These are phyloP conservation scores for Gossypium gossypioides DNA, from an alignment of 441 rosid genomes.

Conservation along the genomic window DNA sequence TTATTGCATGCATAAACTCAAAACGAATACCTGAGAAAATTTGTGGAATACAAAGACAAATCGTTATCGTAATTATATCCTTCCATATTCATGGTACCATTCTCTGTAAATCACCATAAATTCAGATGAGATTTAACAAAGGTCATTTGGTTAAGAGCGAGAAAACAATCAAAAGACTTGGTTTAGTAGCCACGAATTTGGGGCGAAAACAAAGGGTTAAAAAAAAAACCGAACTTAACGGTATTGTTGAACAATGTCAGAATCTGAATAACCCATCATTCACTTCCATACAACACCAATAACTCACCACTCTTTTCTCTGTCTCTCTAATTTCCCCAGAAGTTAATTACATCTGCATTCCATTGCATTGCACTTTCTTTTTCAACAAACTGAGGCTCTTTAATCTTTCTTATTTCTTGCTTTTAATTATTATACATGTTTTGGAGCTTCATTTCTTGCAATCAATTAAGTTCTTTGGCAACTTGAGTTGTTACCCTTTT, in stretches of 20 bases:
- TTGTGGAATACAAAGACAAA: too few relatives aligned
- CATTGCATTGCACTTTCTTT: background rate
- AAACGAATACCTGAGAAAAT: too few relatives aligned
- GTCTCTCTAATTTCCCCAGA: background rate
- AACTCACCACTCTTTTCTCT: conserved; percentile 13
- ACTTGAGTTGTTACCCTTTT: background rate
- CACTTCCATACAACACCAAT: conserved; percentile 17
- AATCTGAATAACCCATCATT: conserved; percentile 15
- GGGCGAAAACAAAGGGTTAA: conserved; percentile 32
- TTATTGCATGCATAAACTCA: too few relatives aligned
- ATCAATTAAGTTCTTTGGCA: background rate
- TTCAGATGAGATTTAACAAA: background rate
- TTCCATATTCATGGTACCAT: background rate
- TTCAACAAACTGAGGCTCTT: conserved; percentile 12
- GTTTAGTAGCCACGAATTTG: conserved; percentile 43
- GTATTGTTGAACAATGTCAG: conserved; percentile 42
- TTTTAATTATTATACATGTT: background rate
- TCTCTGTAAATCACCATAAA: background rate
- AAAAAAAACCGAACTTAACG: conserved; percentile 41
- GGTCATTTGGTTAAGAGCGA: background rate
- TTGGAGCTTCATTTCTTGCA: conserved; percentile 3
- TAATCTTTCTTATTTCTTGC: background rate
- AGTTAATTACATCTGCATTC: background rate
- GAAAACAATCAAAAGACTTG: conserved; percentile 18
- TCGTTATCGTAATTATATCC: too few relatives aligned